A percentile compares a stretch with the other conserved stretches of the same genome.
phyloP scores from a whole-genome alignment of 192 early-diverging fungal genomes.

The Cetraspora pellucida region DNA sequence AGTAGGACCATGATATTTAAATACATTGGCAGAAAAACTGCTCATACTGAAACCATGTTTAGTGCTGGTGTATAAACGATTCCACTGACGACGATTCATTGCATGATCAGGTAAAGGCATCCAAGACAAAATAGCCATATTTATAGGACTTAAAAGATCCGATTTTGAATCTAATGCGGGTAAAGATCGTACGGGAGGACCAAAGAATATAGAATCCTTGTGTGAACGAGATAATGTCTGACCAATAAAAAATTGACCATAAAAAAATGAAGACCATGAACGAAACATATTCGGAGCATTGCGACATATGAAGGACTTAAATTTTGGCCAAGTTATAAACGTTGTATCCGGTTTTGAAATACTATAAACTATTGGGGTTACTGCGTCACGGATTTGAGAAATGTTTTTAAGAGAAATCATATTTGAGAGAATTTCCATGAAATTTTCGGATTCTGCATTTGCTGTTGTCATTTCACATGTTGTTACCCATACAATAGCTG shows the following conservation, averaged over 20 bases:
- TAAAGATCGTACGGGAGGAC: conserved; percentile 16
- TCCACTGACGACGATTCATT: conserved; percentile 38
- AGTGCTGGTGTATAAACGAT: conserved; percentile 50
- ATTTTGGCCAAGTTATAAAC: conserved; percentile 11
- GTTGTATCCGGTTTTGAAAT: neutral
- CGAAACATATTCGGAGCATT: conserved; percentile 51
- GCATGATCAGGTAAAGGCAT: conserved; percentile 40
- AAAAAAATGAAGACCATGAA: conserved; percentile 48
- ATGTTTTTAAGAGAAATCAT: neutral
- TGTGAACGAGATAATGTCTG: conserved; percentile 34
- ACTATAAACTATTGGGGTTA: neutral
- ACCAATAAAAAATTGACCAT: conserved; percentile 47
- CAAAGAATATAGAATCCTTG: neutral
- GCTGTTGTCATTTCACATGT: conserved; percentile 8
- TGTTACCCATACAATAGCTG: conserved; percentile 23
- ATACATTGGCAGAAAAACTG: conserved; percentile 45
- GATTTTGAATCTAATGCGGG: conserved; percentile 36
- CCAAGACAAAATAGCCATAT: conserved; percentile 49
- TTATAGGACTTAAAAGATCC: conserved; percentile 42
- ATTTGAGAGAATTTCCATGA: neutral
- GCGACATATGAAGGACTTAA: conserved; percentile 32
- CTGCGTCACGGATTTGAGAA: neutral
- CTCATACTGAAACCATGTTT: conserved; percentile 61
- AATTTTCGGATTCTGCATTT: neutral
- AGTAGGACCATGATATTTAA: conserved; percentile 61